Conservation (phyloP, 2,329 filamentous ascomycete species). For the Penicillium sp. region DNA sequence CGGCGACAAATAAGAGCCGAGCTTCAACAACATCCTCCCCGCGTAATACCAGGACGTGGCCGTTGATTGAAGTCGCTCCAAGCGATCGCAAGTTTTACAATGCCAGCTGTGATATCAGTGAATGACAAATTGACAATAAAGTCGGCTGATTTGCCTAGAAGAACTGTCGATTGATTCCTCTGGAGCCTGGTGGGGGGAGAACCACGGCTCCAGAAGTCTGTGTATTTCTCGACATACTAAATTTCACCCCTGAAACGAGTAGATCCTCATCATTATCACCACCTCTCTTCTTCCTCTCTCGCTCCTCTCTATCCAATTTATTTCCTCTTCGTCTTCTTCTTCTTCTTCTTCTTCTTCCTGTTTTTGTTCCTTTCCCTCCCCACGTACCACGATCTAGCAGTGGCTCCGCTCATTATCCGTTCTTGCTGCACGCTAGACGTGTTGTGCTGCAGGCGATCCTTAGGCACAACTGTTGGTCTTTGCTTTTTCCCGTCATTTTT, state of each 20-base stretch:
- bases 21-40: neutral
- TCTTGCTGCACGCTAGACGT: slow-evolving; percentile 30
- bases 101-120: neutral
- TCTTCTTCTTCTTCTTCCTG: slow-evolving; percentile 5
- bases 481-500: slow-evolving; percentile 15
- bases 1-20: neutral
- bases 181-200: slow-evolving; percentile 8
- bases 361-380: slow-evolving; percentile 3
- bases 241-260: slow-evolving; percentile 33
- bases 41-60: neutral
- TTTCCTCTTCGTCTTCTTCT: slow-evolving; percentile 12
- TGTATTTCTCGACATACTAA: slow-evolving; percentile 25
- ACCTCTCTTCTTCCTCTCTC: slow-evolving; percentile 7
- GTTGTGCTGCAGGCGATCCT: slow-evolving; percentile 29
- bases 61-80: neutral
- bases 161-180: neutral
- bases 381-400: slow-evolving; percentile 16
- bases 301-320: neutral
- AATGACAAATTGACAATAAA: neutral
- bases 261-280: slow-evolving; percentile 31
- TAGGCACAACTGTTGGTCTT: slow-evolving; percentile 25
- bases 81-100: neutral
- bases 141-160: neutral
- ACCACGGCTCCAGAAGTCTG: slow-evolving; percentile 22
- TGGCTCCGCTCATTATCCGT: slow-evolving; percentile 17